These are phyloP conservation scores for Dysphania ambrosioides DNA, from an alignment of 148 eudicot species.

Conservation along the genomic window DNA sequence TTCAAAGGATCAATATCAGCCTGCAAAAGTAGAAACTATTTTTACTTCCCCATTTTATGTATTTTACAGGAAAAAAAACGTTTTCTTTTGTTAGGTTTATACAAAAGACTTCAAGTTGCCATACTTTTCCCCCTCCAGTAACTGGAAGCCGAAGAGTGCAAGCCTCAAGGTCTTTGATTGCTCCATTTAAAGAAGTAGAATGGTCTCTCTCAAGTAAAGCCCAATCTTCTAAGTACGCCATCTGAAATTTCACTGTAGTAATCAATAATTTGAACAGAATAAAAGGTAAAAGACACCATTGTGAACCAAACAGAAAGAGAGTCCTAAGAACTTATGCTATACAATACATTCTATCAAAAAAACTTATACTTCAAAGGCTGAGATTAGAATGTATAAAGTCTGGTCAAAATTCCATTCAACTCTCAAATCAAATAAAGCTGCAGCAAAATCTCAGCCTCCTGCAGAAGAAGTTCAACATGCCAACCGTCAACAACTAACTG, in stretches of 20 bases:
- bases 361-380: neutral
- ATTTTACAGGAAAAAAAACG: neutral
- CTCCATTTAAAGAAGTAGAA: slow-evolving; percentile 55
- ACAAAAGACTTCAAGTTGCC: slow-evolving; percentile 2
- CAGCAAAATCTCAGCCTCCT: neutral
- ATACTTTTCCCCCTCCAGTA: slow-evolving; percentile 81
- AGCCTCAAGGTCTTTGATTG: slow-evolving; percentile 68
- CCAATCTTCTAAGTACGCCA: slow-evolving; percentile 74
- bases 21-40: slow-evolving; percentile 37
- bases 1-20: slow-evolving; percentile 63
- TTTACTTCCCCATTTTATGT: neutral
- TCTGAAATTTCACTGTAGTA: slow-evolving; percentile 33
- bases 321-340: neutral
- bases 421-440: neutral
- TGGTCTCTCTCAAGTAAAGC: slow-evolving; percentile 66
- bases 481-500: no score
- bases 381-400: neutral
- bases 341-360: no score
- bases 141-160: slow-evolving; percentile 87
- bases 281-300: neutral
- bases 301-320: neutral
- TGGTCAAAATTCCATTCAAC: neutral
- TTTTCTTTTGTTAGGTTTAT: neutral
- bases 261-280: neutral
- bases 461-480: neutral